Conservation (phyloP, 257 asterid genomes). For the Nicotiana tabacum region DNA sequence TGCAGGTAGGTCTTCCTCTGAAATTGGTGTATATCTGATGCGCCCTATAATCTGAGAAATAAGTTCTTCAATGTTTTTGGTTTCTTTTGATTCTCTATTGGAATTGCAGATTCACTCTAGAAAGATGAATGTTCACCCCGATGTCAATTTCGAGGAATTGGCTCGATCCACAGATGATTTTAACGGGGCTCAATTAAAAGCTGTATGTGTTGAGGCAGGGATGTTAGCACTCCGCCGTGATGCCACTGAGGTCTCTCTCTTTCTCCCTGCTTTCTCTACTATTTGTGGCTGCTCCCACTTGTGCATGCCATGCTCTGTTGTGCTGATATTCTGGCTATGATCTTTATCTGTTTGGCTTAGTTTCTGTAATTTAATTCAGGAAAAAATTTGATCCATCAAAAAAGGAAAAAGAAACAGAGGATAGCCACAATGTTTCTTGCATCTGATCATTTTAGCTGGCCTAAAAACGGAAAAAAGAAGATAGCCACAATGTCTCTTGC, state of each 20-base stretch:
- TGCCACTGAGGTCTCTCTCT: slow-evolving; percentile 73
- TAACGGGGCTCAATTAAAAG: slow-evolving; percentile 93
- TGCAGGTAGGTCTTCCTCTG: slow-evolving; percentile 43
- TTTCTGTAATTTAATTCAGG: not conserved
- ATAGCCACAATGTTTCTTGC: not conserved
- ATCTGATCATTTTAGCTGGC: not conserved
- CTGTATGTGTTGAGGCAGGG: slow-evolving; percentile 96
- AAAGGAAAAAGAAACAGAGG: not conserved
- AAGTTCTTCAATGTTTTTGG: not conserved
- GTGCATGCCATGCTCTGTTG: not conserved
- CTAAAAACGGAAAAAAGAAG: not conserved
- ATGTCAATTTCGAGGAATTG: slow-evolving; percentile 93
- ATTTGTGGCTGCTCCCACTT: not conserved
- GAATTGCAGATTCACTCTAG: slow-evolving; percentile 76
- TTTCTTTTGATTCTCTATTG: not conserved
- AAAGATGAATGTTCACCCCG: slow-evolving; percentile 94
- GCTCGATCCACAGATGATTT: slow-evolving; percentile 97
- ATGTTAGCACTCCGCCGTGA: slow-evolving; percentile 96
- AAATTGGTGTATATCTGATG: not conserved
- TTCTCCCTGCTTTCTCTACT: slow-evolving; percentile 1
- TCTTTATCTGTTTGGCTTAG: not conserved
- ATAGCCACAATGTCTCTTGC: not conserved
- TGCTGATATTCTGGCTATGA: not conserved
- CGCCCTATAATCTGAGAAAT: not conserved
- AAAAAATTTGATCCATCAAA: not conserved